A percentile compares a stretch with the other conserved stretches of the same genome.
phyloP scores from a whole-genome alignment of 169 alveolate species.

The Eimeria sp. region DNA sequence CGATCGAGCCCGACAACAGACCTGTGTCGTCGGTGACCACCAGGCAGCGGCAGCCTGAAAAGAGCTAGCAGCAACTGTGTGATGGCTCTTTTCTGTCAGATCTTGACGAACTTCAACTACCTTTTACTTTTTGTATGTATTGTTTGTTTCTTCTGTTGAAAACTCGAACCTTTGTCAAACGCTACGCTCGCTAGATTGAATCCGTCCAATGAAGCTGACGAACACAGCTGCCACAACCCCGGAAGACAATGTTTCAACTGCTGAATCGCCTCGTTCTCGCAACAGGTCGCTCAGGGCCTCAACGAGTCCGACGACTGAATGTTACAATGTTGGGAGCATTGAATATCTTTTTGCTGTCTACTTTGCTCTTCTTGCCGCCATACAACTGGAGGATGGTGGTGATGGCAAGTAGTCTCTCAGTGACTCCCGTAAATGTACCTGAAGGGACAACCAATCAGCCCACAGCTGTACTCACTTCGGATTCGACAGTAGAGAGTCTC shows the following conservation, averaged over 20 bases:
- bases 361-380: conserved; percentile 36
- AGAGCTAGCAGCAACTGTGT: neutral
- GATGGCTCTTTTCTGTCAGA: neutral
- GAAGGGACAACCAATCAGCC: conserved; percentile 10
- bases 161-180: neutral
- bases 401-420: neutral
- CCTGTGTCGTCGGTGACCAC: neutral
- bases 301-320: neutral
- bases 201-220: conserved; percentile 26
- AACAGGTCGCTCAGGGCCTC: neutral
- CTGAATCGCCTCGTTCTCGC: conserved; percentile 7
- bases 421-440: neutral
- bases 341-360: conserved; percentile 27
- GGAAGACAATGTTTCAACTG: conserved; percentile 50
- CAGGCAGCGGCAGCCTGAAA: neutral
- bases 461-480: neutral
- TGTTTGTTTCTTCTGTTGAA: neutral
- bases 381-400: neutral
- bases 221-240: conserved; percentile 26
- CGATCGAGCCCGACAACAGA: conserved; percentile 8
- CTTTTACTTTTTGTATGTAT: neutral
- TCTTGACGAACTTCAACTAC: neutral
- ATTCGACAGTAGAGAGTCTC: neutral
- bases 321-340: conserved; percentile 16
- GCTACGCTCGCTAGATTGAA: neutral